phyloP scores from a whole-genome alignment of 306 rosid genomes.

The Parietaria judaica region DNA sequence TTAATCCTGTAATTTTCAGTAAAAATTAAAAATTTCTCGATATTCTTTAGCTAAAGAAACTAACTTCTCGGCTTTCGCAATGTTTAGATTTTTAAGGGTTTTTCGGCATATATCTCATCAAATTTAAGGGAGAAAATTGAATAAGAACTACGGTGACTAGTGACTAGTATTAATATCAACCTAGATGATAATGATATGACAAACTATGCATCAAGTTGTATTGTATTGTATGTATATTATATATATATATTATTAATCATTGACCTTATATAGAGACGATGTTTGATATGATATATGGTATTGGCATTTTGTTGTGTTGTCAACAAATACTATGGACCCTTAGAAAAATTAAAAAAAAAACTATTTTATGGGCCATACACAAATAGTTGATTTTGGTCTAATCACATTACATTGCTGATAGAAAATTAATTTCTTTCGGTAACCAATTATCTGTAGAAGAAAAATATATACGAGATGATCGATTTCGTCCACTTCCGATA shows the following conservation, averaged over 20 bases:
- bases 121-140: no score
- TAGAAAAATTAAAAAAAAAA: neutral
- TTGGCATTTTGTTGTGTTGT: neutral
- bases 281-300: neutral
- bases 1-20: no score
- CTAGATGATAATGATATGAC: neutral
- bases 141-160: no score
- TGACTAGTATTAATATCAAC: neutral
- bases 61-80: no score
- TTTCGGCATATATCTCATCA: no score
- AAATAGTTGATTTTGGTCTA: no score
- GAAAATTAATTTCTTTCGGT: neutral
- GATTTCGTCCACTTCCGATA: no score
- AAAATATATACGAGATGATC: neutral
- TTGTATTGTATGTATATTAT: neutral
- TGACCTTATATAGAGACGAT: neutral
- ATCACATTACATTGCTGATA: no score
- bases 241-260: neutral
- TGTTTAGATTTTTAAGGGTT: no score
- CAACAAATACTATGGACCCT: neutral
- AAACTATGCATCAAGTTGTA: neutral
- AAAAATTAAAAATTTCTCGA: no score
- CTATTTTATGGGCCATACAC: neutral
- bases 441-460: neutral
- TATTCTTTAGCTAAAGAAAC: no score